phyloP scores from a whole-genome alignment of 2,329 filamentous ascomycete species.

The Phialophora macrospora region DNA sequence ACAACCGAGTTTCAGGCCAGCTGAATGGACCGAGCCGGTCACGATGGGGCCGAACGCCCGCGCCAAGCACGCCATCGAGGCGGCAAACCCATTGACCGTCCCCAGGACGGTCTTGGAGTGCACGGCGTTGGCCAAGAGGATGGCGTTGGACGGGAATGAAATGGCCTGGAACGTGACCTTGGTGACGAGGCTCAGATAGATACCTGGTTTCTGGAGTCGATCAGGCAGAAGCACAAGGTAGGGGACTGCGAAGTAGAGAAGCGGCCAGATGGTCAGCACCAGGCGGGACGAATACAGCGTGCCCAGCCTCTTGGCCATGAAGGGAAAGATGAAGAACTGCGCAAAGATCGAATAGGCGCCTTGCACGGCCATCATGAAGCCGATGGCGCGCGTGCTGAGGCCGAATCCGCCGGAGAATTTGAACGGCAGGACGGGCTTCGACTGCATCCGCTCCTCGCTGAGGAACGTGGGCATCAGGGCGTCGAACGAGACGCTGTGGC shows the following conservation, averaged over 20 bases:
- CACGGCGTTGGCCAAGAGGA: conserved; percentile 86
- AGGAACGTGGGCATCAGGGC: conserved; percentile 91
- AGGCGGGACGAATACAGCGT: conserved; percentile 81
- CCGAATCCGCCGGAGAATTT: conserved; percentile 87
- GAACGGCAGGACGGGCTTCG: conserved; percentile 72
- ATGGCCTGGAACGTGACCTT: conserved; percentile 93
- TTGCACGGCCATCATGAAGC: conserved; percentile 84
- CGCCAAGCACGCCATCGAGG: conserved; percentile 86
- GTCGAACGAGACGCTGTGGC: conserved; percentile 96
- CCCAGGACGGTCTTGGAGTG: conserved; percentile 84
- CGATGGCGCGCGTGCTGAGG: conserved; percentile 80
- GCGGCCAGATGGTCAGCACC: conserved; percentile 79
- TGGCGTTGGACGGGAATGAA: conserved; percentile 86
- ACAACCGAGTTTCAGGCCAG: conserved; percentile 78
- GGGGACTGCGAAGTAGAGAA: conserved; percentile 84
- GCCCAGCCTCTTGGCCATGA: conserved; percentile 74
- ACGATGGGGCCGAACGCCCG: conserved; percentile 87
- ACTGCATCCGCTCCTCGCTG: conserved; percentile 59
- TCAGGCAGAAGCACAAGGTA: conserved; percentile 86
- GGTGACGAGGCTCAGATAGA: conserved; percentile 80
- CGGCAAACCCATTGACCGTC: conserved; percentile 89
- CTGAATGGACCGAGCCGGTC: conserved; percentile 81
- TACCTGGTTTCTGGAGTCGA: conserved; percentile 70
- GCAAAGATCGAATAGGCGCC: conserved; percentile 87
- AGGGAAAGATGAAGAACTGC: conserved; percentile 82